Percentiles rank a stretch among this genome's conserved stretches.
Conservation (phyloP, 2,329 filamentous ascomycete species). For the Fusarium brevicatenulatum region DNA sequence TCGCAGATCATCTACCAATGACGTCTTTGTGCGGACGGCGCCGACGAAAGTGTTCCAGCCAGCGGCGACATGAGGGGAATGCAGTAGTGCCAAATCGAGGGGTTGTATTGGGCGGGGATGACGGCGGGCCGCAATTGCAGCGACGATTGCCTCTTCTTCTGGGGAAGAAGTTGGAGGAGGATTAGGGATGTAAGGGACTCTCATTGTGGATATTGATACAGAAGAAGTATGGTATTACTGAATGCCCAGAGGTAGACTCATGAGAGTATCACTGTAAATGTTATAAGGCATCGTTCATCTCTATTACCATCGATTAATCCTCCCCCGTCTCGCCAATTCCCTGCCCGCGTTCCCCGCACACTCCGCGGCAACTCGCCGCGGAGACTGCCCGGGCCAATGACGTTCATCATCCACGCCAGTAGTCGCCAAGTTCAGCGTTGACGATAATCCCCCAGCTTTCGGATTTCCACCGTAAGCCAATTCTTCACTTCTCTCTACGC, state of each 20-base stretch:
- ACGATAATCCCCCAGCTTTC: neutral
- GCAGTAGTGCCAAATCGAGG: neutral
- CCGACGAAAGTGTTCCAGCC: neutral
- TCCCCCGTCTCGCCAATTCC: neutral
- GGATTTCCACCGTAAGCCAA: neutral
- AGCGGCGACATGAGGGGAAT: neutral
- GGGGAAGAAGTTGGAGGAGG: neutral
- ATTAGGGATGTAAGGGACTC: neutral
- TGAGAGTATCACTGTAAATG: neutral
- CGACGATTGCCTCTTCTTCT: neutral
- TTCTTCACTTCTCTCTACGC: neutral
- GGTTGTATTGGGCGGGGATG: neutral
- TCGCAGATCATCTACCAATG: neutral
- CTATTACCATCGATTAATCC: neutral
- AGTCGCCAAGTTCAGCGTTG: neutral
- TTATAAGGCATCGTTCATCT: neutral
- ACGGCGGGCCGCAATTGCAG: neutral
- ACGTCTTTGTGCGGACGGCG: neutral
- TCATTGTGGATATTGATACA: neutral
- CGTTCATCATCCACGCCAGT: no score
- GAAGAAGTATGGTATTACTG: rapidly evolving
- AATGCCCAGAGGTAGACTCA: neutral
- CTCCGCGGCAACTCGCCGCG: neutral
- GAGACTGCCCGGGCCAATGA: neutral
- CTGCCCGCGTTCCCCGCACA: neutral